Base-by-base conservation (phyloP, 148 eudicot species). In the Diospyros kaki region DNA sequence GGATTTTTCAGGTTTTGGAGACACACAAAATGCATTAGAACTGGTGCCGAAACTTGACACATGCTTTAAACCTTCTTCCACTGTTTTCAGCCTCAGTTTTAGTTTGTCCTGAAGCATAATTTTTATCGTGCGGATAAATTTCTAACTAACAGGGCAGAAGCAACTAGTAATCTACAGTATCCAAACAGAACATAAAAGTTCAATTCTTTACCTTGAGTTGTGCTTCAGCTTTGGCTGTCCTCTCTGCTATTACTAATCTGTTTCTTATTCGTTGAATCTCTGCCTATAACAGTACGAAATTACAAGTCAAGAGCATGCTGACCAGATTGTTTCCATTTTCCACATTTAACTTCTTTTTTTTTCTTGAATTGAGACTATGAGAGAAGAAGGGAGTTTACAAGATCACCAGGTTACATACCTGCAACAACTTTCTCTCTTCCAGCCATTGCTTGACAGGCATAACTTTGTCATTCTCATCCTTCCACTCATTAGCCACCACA, bases 381-480 rank as follows among this genome's bases (percentile, higher is more conserved):
- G 9, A 9, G n/a, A 42, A 54, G 60, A 73, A 18, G 17, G 55
- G n/a, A 17, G 40, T 18, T 39, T 46, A 41, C 58, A 52, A 58
- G 13, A 58, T 55, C 7, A 1, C 43, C 45, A 18, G 65, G 69
- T 5, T 48, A 64, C 38, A 40, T 81, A 89, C 98, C 90, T 95
- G 97, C 69, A 90, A 46, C 58, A 87, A 45, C 77, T 85, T 85
- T 73, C 98, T 89, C 76, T 94, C 94, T 84, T 94, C 93, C 45
- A 94, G 82, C 96, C 96, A 94, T 73, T 89, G 93, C 80, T 88
- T 95, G 51, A 95, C 91, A 9, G 98, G 96, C 98, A 92, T 92
- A 78, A 95, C 98, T 83, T 89, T 90, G 83, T 92, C 91, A 50
- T 86, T 83, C 38, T 95, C 96, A n/a, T 87, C 93, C 74, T 95